These are phyloP conservation scores for Calcarisporium arbuscula DNA, from an alignment of 2,329 filamentous ascomycete species.

Conservation along the genomic window DNA sequence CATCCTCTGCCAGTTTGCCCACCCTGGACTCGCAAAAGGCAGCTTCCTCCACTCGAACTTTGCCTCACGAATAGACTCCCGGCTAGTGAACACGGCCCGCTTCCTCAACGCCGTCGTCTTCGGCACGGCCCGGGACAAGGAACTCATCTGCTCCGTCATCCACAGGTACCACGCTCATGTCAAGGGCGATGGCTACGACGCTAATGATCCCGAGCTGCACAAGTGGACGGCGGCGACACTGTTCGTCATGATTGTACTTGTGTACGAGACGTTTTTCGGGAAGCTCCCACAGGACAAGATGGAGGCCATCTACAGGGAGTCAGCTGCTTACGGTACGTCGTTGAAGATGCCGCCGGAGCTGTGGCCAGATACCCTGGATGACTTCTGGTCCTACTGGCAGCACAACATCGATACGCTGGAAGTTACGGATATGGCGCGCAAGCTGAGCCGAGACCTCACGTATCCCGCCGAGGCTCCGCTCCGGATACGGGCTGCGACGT, in stretches of 20 bases:
- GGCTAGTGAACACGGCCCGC: constrained; percentile 30
- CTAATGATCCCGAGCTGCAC: constrained; percentile 30
- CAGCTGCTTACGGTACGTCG: constrained; percentile 21
- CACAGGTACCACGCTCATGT: constrained; percentile 26
- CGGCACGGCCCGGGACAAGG: constrained; percentile 25
- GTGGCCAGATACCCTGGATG: constrained; percentile 27
- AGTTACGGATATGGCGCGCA: constrained; percentile 23
- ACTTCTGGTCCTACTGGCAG: constrained; percentile 32
- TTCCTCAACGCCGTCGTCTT: constrained; percentile 32
- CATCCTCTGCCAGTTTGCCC: constrained; percentile 33
- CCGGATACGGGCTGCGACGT: constrained; percentile 12
- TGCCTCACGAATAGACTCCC: constrained; percentile 25
- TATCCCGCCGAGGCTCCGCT: constrained; percentile 17
- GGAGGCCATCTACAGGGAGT: constrained; percentile 18
- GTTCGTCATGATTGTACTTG: constrained; percentile 26
- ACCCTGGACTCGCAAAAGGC: constrained; percentile 29
- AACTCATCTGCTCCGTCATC: constrained; percentile 27
- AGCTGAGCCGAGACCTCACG: constrained; percentile 17
- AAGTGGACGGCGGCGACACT: constrained; percentile 34
- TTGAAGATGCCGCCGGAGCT: constrained; percentile 24
- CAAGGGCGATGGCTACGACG: constrained; percentile 25
- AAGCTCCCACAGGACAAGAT: constrained; percentile 20
- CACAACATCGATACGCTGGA: constrained; percentile 24
- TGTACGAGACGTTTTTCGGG: constrained; percentile 30
- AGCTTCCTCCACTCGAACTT: constrained; percentile 32